A percentile compares a stretch with the other conserved stretches of the same genome.
These are phyloP conservation scores for Russula lepida DNA, from an alignment of 768 basidiomycete species.

Conservation along the genomic window DNA sequence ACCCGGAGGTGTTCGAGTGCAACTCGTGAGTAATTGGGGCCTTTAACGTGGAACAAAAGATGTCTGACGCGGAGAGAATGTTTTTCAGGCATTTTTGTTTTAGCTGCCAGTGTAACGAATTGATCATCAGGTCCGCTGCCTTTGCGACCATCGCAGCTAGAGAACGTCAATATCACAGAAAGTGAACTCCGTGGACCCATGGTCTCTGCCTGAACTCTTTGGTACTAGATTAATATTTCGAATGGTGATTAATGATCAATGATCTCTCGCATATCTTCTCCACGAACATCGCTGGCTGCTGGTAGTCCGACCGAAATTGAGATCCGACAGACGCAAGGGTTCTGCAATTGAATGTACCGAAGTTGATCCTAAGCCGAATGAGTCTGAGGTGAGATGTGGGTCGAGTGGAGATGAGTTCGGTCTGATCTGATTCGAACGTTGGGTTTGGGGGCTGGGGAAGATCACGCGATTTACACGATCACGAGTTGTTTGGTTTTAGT, in stretches of 20 bases:
- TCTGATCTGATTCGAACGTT: too few species aligned
- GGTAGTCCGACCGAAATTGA: too few species aligned
- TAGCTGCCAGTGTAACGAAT: slow-evolving; percentile 30
- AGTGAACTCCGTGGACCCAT: not conserved
- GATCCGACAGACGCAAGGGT: too few species aligned
- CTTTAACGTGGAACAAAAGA: slow-evolving; percentile 29
- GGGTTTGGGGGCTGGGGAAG: too few species aligned
- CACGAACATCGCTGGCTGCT: too few species aligned
- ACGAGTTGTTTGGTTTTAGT: too few species aligned
- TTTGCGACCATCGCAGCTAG: not conserved
- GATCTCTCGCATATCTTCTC: too few species aligned
- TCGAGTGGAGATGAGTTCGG: too few species aligned
- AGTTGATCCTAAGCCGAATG: too few species aligned
- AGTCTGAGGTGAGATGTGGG: too few species aligned
- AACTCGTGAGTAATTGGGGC: slow-evolving; percentile 27
- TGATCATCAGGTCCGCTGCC: not conserved
- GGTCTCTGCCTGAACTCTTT: not conserved
- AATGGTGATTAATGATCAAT: not conserved
- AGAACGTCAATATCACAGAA: not conserved
- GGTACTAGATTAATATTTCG: not conserved
- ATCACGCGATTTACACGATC: too few species aligned
- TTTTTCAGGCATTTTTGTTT: slow-evolving; percentile 42
- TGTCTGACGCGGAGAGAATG: not conserved
- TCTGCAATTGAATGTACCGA: too few species aligned
- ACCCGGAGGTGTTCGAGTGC: slow-evolving; percentile 45